Base-by-base conservation (phyloP, 2,329 filamentous ascomycete species). In the Chrysoporthe cubensis region DNA sequence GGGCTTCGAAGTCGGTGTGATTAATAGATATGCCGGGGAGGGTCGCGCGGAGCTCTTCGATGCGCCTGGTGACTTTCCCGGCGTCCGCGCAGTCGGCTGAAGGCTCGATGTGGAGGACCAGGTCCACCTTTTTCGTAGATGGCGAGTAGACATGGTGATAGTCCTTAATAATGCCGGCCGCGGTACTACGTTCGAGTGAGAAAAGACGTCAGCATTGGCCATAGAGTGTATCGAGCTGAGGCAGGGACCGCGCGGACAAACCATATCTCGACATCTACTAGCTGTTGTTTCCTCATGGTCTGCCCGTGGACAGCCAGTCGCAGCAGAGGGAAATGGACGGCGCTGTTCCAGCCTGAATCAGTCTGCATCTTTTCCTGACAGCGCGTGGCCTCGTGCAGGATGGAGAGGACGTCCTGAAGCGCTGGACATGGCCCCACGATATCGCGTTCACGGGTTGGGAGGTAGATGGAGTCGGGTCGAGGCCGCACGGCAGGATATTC, bases 1-100 rank as follows among this genome's bases (percentile, higher is more conserved):
- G 34, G 7, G 64, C 44, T 7, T 34, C 46, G 37, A 66, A 66
- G 42, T 54, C 58, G 32, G 48, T 66, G 32, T 66, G 64, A 40
- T 62, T 62, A 37, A n/a, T n/a, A 21, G 58, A 46, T 14, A 21
- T 32, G 58, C 14, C 18, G 2, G n/a, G 21, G 42, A 13, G 4
- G 13, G 7, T 18, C 8, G n/a, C 8, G 48, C 48, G 48, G n/a
- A 50, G n/a, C n/a, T 5, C n/a, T 4, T 50, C 48, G 48, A 50
- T 50, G 48, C 48, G 48, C n/a, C 21, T 13, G 21, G 13, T n/a
- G n/a, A n/a, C 48, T n/a, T 50, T 9, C n/a, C n/a, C 13, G 48
- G n/a, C 8, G n/a, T 26, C 4, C 8, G n/a, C 21, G n/a, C 21
- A 8, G n/a, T 50, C 48, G 48, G 48, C 48, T 9, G 48, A 3